Conservation (phyloP, 2,329 filamentous ascomycete species). For the Exophiala viscosa region DNA sequence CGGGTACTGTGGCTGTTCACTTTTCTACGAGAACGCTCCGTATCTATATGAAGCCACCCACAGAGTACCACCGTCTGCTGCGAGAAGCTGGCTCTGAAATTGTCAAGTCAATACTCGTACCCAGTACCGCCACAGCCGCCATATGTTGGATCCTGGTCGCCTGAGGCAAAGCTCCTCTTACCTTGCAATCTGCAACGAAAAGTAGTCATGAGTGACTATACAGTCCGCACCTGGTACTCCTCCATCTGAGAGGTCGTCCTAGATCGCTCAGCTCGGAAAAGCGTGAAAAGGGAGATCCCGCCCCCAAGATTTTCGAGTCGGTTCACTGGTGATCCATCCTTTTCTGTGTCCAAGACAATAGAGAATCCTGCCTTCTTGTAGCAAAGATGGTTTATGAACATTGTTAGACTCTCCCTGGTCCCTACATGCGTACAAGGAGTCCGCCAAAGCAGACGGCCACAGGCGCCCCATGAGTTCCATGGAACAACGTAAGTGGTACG, state of each 20-base stretch:
- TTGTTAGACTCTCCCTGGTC: too few relatives aligned
- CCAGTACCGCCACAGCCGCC: too few relatives aligned
- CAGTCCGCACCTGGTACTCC: not conserved
- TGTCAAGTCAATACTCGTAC: too few relatives aligned
- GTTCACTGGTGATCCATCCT: slow-evolving; percentile 1
- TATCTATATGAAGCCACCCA: too few relatives aligned
- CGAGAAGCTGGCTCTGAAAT: too few relatives aligned
- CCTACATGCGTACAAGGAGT: too few relatives aligned
- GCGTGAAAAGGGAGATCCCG: slow-evolving; percentile 14
- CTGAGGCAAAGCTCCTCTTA: too few relatives aligned
- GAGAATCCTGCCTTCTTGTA: not conserved
- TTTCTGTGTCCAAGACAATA: too few relatives aligned
- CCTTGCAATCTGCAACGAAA: not conserved
- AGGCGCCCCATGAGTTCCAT: not conserved
- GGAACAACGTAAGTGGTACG: not conserved
- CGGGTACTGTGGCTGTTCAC: too few relatives aligned
- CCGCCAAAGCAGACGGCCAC: not conserved
- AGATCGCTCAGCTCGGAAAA: slow-evolving; percentile 12
- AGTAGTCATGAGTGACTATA: not conserved
- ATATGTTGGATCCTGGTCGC: too few relatives aligned
- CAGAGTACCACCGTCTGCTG: too few relatives aligned
- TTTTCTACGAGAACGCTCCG: too few relatives aligned
- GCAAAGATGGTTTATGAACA: not conserved
- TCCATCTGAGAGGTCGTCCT: not conserved
- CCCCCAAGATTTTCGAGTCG: slow-evolving; percentile 2